Evolutionary conservation across 2,329 filamentous ascomycete genomes (phyloP).

Genomic region (Knufia petricola): DNA sequence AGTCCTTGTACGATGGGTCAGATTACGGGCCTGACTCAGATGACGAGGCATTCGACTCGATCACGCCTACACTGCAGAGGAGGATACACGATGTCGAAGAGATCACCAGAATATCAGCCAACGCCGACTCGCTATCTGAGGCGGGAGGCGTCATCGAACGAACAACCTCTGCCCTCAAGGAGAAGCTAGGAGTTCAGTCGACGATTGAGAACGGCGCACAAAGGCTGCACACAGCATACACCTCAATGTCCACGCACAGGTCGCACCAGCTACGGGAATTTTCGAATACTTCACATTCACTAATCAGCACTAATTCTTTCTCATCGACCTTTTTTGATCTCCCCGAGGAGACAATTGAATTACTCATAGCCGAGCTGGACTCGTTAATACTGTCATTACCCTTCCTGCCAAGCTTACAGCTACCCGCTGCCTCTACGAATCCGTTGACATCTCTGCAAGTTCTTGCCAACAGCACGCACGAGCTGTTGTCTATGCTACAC

Average conservation of each 20-base stretch:
- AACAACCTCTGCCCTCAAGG: conserved; percentile 42
- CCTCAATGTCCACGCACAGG: conserved; percentile 50
- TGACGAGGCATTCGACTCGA: conserved; percentile 41
- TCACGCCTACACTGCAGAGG: conserved; percentile 46
- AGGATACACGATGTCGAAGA: conserved; percentile 48
- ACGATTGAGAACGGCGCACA: conserved; percentile 48
- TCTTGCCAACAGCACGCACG: conserved; percentile 60
- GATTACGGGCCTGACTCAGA: conserved; percentile 50
- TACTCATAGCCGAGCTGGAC: conserved; percentile 48
- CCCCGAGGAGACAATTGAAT: conserved; percentile 45
- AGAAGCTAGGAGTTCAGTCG: conserved; percentile 44
- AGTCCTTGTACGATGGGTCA: conserved; percentile 47
- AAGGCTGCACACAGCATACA: conserved; percentile 49
- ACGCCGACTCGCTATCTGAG: conserved; percentile 31
- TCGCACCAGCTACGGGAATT: conserved; percentile 52
- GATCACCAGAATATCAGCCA: conserved; percentile 37
- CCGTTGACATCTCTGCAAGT: conserved; percentile 57
- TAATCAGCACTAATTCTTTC: conserved; percentile 29
- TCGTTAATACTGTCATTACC: conserved; percentile 45
- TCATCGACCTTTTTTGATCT: conserved; percentile 32
- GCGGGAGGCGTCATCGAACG: conserved; percentile 44
- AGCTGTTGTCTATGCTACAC: conserved; percentile 70
- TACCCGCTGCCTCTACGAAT: conserved; percentile 25
- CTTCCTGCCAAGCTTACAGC: conserved; percentile 27
- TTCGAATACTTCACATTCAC: conserved; percentile 47